Base-by-base conservation (phyloP, 2,329 filamentous ascomycete species). In the Nemania sp. region DNA sequence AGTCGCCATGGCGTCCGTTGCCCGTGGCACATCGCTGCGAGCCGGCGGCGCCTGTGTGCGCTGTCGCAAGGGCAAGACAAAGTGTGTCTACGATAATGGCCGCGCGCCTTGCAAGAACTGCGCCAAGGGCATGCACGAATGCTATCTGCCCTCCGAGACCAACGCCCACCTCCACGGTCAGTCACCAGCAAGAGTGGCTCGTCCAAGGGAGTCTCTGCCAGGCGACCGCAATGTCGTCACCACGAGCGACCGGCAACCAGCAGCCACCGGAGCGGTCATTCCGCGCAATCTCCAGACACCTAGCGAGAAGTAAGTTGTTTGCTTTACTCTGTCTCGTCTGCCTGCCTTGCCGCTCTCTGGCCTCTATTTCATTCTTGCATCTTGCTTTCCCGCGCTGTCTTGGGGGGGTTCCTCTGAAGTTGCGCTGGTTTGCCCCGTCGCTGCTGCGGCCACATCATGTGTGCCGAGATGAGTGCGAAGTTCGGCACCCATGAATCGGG, bases 1-100 rank as follows among this genome's bases (percentile, higher is more conserved):
- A 29, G 18, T 63, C 60, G 65, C 59, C 69, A 83, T 83, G 81
- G 75, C 80, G 58, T 74, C 77, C 50, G 78, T 81, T 65, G 80
- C 83, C 70, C 81, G 83, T 75, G 81, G 81, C 68, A 86, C 83
- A 66, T 84, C 83, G 73, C 81, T 86, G 57, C 79, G 83, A 71
- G 83, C 83, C 72, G 83, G 83, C 71, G 83, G 83, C 68, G 84
- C 84, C 68, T 87, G 84, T 67, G 84, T 86, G 66, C 83, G 84
- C 74, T 87, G 84, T 74, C 83, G 84, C 72, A 87, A 86, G 71
- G 84, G 84, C 75, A 87, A 87, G 74, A 87, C 84, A 54, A 86
- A 86, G 69, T 87, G 84, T 64, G 83, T 86, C 68, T 87, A 87
- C 75, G 84, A 86, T 64, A 86, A 84, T 68, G 83, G 83, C 53